These are phyloP conservation scores for Eutrema salsugineum DNA, from an alignment of 441 rosid genomes.

Conservation along the genomic window DNA sequence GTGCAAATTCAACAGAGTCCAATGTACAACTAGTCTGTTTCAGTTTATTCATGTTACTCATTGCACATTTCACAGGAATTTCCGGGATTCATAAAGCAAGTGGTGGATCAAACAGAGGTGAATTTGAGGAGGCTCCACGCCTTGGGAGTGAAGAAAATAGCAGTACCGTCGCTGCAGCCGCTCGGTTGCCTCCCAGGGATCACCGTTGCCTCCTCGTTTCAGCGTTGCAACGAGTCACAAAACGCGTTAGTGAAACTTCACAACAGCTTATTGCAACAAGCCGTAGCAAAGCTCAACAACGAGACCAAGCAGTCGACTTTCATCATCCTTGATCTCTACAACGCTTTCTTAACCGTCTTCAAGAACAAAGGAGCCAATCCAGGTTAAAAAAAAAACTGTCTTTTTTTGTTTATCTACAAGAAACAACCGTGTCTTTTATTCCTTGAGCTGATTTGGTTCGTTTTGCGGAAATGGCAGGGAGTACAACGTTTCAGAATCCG, in stretches of 20 bases:
- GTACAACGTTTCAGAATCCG: constrained; percentile 29
- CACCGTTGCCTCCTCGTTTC: constrained; percentile 38
- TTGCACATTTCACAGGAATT: constrained; percentile 40
- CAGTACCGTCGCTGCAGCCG: constrained; percentile 50
- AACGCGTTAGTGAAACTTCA: constrained; percentile 56
- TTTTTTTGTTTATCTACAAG: too few relatives aligned
- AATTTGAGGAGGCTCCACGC: constrained; percentile 46
- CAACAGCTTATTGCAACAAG: constrained; percentile 52
- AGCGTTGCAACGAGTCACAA: constrained; percentile 46
- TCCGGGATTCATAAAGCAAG: constrained; percentile 43
- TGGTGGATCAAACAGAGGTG: constrained; percentile 51
- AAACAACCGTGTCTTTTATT: not conserved
- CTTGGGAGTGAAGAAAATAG: constrained; percentile 61
- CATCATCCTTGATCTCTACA: constrained; percentile 57
- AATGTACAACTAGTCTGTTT: not conserved
- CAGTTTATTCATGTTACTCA: not conserved
- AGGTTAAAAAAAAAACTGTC: not conserved
- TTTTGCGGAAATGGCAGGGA: constrained; percentile 16
- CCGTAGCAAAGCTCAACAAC: constrained; percentile 43
- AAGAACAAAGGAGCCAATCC: constrained; percentile 36
- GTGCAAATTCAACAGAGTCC: too few relatives aligned
- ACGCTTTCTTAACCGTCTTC: constrained; percentile 45
- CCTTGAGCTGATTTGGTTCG: not conserved
- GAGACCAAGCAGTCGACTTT: constrained; percentile 37
- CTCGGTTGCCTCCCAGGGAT: constrained; percentile 67